A percentile compares a stretch with the other conserved stretches of the same genome.
phyloP scores from a whole-genome alignment of 2,329 filamentous ascomycete species.

The Hypoxylon sp. region DNA sequence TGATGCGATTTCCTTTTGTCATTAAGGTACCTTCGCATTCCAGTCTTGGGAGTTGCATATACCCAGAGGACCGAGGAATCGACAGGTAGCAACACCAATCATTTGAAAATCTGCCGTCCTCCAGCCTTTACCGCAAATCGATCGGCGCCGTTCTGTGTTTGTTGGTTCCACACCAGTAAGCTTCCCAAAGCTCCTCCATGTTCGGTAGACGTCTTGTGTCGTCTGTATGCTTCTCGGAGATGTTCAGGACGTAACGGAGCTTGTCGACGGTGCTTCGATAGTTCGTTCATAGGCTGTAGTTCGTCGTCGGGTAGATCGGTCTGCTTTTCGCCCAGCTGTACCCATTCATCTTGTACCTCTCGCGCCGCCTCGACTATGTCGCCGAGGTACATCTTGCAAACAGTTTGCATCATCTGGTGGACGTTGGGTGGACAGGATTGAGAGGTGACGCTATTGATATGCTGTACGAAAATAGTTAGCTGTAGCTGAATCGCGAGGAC shows the following conservation, averaged over 20 bases:
- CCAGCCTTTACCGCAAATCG: slow-evolving; percentile 65
- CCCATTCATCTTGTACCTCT: slow-evolving; percentile 76
- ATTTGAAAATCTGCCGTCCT: slow-evolving; percentile 62
- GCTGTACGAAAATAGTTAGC: slow-evolving; percentile 50
- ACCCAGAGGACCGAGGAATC: too few species aligned
- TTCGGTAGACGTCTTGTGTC: slow-evolving; percentile 70
- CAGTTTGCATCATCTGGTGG: slow-evolving; percentile 77
- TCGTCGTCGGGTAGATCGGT: slow-evolving; percentile 57
- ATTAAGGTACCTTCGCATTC: neutral
- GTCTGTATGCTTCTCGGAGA: slow-evolving; percentile 74
- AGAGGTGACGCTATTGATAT: slow-evolving; percentile 82
- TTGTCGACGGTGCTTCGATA: slow-evolving; percentile 51
- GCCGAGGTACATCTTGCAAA: slow-evolving; percentile 79
- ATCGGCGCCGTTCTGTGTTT: slow-evolving; percentile 67
- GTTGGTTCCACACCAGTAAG: slow-evolving; percentile 67
- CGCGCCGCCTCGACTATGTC: slow-evolving; percentile 78
- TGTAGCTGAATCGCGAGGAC: neutral
- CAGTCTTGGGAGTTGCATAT: neutral
- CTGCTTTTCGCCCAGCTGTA: slow-evolving; percentile 65
- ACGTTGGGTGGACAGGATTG: slow-evolving; percentile 79
- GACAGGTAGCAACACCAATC: slow-evolving; percentile 36
- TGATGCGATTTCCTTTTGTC: too few species aligned
- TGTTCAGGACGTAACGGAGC: slow-evolving; percentile 77
- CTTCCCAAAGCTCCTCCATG: slow-evolving; percentile 67
- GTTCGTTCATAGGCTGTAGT: slow-evolving; percentile 47